These are phyloP conservation scores for Chytriomyces hyalinus DNA, from an alignment of 192 early-diverging fungal species.

Conservation along the genomic window DNA sequence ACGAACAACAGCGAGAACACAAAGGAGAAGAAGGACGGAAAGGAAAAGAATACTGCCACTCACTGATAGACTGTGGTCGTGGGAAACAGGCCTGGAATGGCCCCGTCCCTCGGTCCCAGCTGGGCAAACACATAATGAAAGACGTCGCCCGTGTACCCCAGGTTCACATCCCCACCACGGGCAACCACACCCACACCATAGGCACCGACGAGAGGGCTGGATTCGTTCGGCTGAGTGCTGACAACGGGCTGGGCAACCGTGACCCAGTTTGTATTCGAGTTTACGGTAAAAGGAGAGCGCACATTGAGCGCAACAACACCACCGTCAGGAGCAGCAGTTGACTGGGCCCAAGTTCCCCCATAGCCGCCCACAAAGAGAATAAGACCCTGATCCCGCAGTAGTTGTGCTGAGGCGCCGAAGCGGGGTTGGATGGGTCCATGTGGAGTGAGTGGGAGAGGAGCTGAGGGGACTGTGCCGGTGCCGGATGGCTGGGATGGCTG, in stretches of 20 bases:
- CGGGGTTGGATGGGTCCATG: background rate
- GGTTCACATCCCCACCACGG: background rate
- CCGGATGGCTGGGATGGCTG: background rate
- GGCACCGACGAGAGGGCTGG: background rate
- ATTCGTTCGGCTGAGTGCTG: background rate
- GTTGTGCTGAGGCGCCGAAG: constrained; percentile 17
- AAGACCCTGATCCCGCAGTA: constrained; percentile 2
- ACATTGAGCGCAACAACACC: background rate
- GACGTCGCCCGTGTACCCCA: background rate
- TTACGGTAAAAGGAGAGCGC: background rate
- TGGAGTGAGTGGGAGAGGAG: background rate
- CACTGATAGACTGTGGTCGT: constrained; percentile 26
- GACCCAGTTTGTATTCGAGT: background rate
- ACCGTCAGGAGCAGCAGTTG: background rate
- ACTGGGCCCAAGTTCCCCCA: constrained; percentile 1
- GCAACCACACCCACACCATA: background rate
- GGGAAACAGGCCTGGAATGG: background rate
- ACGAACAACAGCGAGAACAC: no score
- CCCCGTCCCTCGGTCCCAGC: background rate
- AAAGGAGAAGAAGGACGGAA: background rate
- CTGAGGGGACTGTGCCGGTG: background rate
- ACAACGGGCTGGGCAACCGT: background rate
- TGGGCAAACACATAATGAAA: background rate
- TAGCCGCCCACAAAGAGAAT: constrained; percentile 21
- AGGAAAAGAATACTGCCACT: background rate